These are phyloP conservation scores for Linderniella brevidens DNA, from an alignment of 257 asterid genomes.

Conservation along the genomic window DNA sequence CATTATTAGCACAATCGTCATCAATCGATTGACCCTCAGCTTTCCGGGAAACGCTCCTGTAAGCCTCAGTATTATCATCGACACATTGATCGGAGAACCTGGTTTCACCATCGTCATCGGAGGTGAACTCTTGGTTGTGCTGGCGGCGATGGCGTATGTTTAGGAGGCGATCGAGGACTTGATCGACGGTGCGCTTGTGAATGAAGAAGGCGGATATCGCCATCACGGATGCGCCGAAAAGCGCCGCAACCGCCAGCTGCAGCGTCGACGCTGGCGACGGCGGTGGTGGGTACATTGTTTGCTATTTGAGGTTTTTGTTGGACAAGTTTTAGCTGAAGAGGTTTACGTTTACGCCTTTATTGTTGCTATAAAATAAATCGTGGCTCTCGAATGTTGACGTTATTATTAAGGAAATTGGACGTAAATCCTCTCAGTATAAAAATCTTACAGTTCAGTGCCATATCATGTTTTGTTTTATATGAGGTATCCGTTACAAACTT, in stretches of 20 bases:
- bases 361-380: too few species aligned
- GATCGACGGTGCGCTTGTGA: conserved; percentile 84
- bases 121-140: conserved; percentile 10
- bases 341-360: too few species aligned
- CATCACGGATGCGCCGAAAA: conserved; percentile 87
- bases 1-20: too few species aligned
- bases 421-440: too few species aligned
- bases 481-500: too few species aligned
- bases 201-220: conserved; percentile 77
- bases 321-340: neutral
- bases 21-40: too few species aligned
- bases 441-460: too few species aligned
- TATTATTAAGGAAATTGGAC: too few species aligned
- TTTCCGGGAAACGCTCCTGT: too few species aligned
- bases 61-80: conserved; percentile 7
- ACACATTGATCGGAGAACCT: conserved; percentile 11
- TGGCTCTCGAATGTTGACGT: too few species aligned
- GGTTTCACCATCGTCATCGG: conserved; percentile 18
- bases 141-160: conserved; percentile 38
- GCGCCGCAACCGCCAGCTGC: conserved; percentile 64
- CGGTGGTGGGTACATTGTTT: conserved; percentile 27
- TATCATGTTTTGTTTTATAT: too few species aligned
- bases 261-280: conserved; percentile 32
- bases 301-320: conserved; percentile 16
- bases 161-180: conserved; percentile 74